phyloP scores from a whole-genome alignment of 176 grass and related monocot genomes.

The Bolboschoenus planiculmis region DNA sequence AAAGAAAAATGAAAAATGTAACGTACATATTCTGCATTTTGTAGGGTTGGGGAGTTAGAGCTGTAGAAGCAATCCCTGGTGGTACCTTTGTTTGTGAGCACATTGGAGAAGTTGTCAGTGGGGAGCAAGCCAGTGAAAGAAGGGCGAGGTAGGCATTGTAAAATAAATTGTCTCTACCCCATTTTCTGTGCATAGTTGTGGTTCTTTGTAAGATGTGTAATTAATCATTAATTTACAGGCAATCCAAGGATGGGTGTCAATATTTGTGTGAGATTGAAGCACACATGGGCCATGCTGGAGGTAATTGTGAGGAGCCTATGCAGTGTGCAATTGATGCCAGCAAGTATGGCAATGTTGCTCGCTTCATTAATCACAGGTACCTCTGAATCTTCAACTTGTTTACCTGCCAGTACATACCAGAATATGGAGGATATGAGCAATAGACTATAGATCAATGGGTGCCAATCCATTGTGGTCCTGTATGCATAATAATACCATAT shows the following conservation, averaged over 20 bases:
- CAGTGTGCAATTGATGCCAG: conserved; percentile 67
- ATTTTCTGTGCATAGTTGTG: not conserved
- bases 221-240: conserved; percentile 40
- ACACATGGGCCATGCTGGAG: conserved; percentile 48
- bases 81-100: conserved; percentile 95
- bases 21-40: conserved; percentile 19
- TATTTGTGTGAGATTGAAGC: conserved; percentile 61
- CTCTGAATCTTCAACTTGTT: not conserved
- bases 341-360: conserved; percentile 76
- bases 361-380: conserved; percentile 99
- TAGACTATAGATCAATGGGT: not conserved
- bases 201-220: not conserved
- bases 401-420: not conserved
- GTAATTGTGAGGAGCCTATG: conserved; percentile 31
- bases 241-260: conserved; percentile 31
- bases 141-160: conserved; percentile 36
- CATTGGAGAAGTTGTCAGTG: conserved; percentile 71
- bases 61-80: conserved; percentile 61
- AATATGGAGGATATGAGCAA: not conserved
- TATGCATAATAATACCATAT: not conserved
- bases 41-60: conserved; percentile 94
- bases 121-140: conserved; percentile 37
- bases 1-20: conserved; percentile 1
- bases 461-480: not conserved
- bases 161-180: not conserved